phyloP scores from a whole-genome alignment of 148 eudicot species.

The Vaccinium vitisidaea region DNA sequence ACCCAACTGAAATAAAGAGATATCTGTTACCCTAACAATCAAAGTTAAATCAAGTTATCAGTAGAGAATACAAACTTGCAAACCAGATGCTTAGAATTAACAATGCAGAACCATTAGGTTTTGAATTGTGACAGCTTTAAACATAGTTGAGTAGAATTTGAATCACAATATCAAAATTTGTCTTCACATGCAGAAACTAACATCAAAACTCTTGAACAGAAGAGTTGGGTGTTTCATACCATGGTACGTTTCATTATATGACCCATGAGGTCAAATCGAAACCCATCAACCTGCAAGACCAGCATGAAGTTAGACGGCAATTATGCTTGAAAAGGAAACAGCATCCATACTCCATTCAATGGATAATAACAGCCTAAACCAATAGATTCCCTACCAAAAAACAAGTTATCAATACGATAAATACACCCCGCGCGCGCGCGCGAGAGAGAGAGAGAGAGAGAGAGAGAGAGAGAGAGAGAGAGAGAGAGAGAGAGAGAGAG shows the following conservation, averaged over 20 bases:
- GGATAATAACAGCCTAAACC: not conserved
- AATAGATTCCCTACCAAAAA: not conserved
- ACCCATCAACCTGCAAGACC: conserved; percentile 90
- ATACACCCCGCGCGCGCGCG: not conserved
- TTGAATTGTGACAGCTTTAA: not conserved
- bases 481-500: too few species aligned
- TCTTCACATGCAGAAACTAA: not conserved
- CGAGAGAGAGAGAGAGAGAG: not conserved
- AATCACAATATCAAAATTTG: not conserved
- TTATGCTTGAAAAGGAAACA: not conserved
- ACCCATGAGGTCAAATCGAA: conserved; percentile 98
- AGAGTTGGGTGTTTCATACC: conserved; percentile 46
- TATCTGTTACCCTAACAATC: not conserved
- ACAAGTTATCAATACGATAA: not conserved
- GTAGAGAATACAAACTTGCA: not conserved
- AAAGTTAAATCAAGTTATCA: not conserved
- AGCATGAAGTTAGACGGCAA: conserved; percentile 1
- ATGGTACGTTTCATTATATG: conserved; percentile 92
- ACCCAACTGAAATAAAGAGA: not conserved
- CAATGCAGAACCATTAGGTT: not conserved
- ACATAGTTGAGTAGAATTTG: not conserved
- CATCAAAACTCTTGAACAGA: not conserved
- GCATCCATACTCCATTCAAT: not conserved
- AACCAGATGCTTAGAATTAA: not conserved
- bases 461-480: conserved; percentile 1